A percentile compares a stretch with the other conserved stretches of the same genome.
phyloP scores from a whole-genome alignment of 768 basidiomycete genomes.

The Tremella yokohamensis region DNA sequence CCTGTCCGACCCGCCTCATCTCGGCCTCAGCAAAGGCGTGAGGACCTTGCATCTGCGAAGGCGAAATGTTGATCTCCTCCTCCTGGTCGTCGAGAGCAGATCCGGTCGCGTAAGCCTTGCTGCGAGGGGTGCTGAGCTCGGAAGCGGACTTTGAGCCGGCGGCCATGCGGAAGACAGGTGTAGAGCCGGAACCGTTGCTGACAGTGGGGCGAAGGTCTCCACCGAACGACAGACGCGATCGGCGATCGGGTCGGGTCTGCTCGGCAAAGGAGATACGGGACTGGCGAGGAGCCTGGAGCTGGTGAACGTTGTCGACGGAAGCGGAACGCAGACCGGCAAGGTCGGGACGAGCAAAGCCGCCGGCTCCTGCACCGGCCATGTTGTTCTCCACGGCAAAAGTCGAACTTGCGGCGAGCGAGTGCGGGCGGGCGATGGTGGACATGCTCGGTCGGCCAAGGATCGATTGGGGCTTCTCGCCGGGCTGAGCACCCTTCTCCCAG shows the following conservation, averaged over 20 bases:
- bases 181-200: background rate
- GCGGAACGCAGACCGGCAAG: constrained; percentile 24
- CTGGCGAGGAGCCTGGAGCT: constrained; percentile 29
- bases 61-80: constrained; percentile 43
- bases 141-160: constrained; percentile 35
- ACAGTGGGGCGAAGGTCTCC: constrained; percentile 44
- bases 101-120: constrained; percentile 31
- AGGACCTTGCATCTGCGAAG: constrained; percentile 46
- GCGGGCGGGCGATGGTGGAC: constrained; percentile 11
- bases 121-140: constrained; percentile 30
- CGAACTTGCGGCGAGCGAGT: constrained; percentile 31
- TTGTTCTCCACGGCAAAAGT: constrained; percentile 48
- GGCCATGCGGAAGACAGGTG: constrained; percentile 27
- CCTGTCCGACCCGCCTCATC: constrained; percentile 20
- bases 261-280: constrained; percentile 51
- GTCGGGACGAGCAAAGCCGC: constrained; percentile 17
- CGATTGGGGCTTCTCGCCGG: constrained; percentile 36
- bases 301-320: constrained; percentile 35
- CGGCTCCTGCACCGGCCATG: constrained; percentile 47
- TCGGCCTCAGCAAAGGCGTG: constrained; percentile 29
- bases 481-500: constrained; percentile 46
- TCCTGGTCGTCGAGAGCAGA: constrained; percentile 40
- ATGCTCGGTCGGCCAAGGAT: constrained; percentile 29
- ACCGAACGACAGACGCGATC: constrained; percentile 49
- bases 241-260: constrained; percentile 37